These are phyloP conservation scores for Ganoderma sinense DNA, from an alignment of 1,284 basidiomycete species.

Conservation along the genomic window DNA sequence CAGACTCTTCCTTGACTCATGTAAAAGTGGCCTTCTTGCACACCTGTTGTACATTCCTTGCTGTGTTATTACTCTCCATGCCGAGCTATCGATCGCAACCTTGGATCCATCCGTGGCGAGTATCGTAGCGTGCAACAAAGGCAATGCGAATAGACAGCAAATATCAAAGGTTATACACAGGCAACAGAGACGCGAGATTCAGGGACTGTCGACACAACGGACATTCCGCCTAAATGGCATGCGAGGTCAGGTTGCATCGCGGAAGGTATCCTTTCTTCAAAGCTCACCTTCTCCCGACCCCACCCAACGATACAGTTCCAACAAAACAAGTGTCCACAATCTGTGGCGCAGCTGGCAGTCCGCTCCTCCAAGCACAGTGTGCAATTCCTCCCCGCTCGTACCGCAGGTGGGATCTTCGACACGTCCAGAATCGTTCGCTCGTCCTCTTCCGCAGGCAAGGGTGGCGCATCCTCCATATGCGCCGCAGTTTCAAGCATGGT, in stretches of 20 bases:
- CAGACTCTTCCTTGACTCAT: conserved; percentile 11
- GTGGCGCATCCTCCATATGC: conserved; percentile 59
- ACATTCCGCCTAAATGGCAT: conserved; percentile 73
- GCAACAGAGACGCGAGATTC: conserved; percentile 75
- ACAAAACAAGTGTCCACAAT: conserved; percentile 95
- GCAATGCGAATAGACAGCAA: conserved; percentile 1
- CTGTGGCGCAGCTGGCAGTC: conserved; percentile 84
- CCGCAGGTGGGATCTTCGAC: conserved; percentile 53
- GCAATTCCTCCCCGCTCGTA: conserved; percentile 76
- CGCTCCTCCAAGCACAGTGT: conserved; percentile 88
- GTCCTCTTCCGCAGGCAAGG: conserved; percentile 71
- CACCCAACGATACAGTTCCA: conserved; percentile 93
- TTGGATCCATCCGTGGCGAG: neutral
- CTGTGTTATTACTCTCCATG: conserved; percentile 35
- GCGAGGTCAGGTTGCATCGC: conserved; percentile 6
- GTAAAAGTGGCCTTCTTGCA: conserved; percentile 32
- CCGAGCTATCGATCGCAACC: conserved; percentile 20
- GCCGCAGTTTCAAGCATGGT: conserved; percentile 57
- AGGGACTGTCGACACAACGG: conserved; percentile 87
- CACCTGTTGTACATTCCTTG: conserved; percentile 31
- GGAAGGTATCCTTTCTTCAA: neutral
- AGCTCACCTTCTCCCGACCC: conserved; percentile 84
- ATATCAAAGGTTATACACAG: conserved; percentile 78
- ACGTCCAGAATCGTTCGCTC: conserved; percentile 71
- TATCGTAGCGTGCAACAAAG: neutral